These are phyloP conservation scores for Heterobasidion annosum DNA, from an alignment of 1,284 basidiomycete species.

Conservation along the genomic window DNA sequence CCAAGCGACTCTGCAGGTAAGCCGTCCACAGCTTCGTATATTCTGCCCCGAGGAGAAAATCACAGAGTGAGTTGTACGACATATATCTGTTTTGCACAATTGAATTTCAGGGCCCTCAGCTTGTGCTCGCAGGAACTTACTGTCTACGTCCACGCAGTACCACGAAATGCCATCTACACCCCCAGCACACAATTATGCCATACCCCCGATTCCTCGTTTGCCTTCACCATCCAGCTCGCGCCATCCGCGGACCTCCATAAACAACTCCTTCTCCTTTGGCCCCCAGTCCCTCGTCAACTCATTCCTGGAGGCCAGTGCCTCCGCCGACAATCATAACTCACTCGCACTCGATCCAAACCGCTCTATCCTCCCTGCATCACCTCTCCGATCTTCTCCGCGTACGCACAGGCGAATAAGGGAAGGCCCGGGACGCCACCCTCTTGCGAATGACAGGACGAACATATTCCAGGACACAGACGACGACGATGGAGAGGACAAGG, in stretches of 20 bases:
- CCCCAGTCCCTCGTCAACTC: constrained; percentile 66
- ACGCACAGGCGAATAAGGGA: constrained; percentile 25
- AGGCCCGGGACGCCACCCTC: constrained; percentile 48
- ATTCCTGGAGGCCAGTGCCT: constrained; percentile 50
- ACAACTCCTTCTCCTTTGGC: constrained; percentile 76
- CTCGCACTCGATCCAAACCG: constrained; percentile 67
- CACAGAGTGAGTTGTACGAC: no score
- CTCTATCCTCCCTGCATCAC: constrained; percentile 63
- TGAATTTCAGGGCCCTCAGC: no score
- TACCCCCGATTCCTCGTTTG: constrained; percentile 19
- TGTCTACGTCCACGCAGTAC: no score
- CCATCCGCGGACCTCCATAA: constrained; percentile 51
- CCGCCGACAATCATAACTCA: constrained; percentile 42
- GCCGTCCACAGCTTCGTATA: no score
- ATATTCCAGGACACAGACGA: constrained; percentile 61
- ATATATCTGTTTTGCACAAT: no score
- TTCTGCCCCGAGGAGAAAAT: no score
- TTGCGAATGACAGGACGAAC: constrained; percentile 70
- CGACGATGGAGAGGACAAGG: constrained; percentile 21
- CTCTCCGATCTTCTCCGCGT: constrained; percentile 52
- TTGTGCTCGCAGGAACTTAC: no score
- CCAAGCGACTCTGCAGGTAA: no score
- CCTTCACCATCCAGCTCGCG: constrained; percentile 39
- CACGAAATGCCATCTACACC: background rate
- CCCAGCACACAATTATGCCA: constrained; percentile 26